A percentile compares a stretch with the other conserved stretches of the same genome.
phyloP scores from a whole-genome alignment of 352 stramenopile genomes.

The Phytophthora boehmeriae region DNA sequence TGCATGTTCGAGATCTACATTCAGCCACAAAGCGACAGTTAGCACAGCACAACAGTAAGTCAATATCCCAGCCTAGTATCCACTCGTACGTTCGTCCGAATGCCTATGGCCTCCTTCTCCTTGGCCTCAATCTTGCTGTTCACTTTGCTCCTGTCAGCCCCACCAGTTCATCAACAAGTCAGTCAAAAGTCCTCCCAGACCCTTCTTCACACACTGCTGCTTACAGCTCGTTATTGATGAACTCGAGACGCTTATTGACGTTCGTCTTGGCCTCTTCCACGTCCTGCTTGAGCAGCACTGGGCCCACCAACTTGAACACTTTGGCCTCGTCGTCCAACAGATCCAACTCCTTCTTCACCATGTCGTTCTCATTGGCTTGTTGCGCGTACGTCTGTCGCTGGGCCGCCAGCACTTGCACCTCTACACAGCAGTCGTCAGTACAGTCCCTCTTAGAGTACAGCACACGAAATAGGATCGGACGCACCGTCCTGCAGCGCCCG shows the following conservation, averaged over 20 bases:
- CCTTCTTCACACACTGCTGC: slow-evolving; percentile 7
- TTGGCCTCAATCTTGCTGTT: slow-evolving; percentile 89
- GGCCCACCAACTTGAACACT: slow-evolving; percentile 96
- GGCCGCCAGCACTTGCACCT: slow-evolving; percentile 82
- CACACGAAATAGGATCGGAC: background rate
- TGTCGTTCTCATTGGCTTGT: slow-evolving; percentile 96
- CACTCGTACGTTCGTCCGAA: slow-evolving; percentile 79
- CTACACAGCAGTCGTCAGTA: slow-evolving; percentile 23
- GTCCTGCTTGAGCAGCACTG: slow-evolving; percentile 95
- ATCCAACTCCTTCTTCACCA: slow-evolving; percentile 94
- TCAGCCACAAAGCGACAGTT: slow-evolving; percentile 3
- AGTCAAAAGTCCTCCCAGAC: background rate
- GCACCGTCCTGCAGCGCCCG: slow-evolving; percentile 91
- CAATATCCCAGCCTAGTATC: background rate
- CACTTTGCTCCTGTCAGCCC: slow-evolving; percentile 79
- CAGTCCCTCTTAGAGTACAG: background rate
- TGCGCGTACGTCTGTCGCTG: slow-evolving; percentile 92
- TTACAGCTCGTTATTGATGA: slow-evolving; percentile 94
- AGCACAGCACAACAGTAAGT: too few relatives aligned
- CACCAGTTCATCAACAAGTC: background rate
- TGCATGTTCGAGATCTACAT: slow-evolving; percentile 87
- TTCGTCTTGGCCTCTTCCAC: slow-evolving; percentile 94
- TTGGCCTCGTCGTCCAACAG: slow-evolving; percentile 87
- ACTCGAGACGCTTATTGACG: slow-evolving; percentile 95
- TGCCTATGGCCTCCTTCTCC: slow-evolving; percentile 90